Evolutionary conservation across 441 rosid genomes (phyloP).

Genomic region (Mallotus japonicus): DNA sequence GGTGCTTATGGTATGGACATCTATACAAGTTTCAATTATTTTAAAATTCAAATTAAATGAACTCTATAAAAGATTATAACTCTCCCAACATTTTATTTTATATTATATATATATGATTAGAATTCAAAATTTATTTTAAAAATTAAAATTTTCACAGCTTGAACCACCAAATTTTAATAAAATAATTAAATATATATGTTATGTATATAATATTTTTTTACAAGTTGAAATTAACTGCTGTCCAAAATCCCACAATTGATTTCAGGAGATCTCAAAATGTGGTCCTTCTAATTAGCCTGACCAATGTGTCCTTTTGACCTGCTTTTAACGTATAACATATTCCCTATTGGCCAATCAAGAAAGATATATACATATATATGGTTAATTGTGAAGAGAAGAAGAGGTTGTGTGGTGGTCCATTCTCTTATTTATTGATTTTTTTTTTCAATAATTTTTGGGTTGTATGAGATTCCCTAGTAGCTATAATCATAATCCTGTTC

Average conservation of each 20-base stretch:
- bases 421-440: not conserved
- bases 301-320: conserved; percentile 33
- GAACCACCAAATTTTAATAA: no score
- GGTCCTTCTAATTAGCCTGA: conserved; percentile 26
- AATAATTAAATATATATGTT: not conserved
- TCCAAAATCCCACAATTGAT: conserved; percentile 21
- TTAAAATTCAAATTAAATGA: no score
- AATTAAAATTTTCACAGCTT: no score
- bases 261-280: conserved; percentile 27
- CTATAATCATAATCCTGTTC: conserved; percentile 32
- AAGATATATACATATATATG: not conserved
- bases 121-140: no score
- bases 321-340: conserved; percentile 35
- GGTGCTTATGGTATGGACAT: no score
- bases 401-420: conserved; percentile 25
- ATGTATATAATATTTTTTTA: no score
- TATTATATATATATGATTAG: no score
- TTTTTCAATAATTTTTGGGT: not conserved
- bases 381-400: not conserved
- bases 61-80: no score
- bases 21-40: no score
- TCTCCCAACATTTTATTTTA: no score
- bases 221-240: not conserved
- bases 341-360: conserved; percentile 33
- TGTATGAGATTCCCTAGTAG: conserved; percentile 36